A percentile compares a stretch with the other conserved stretches of the same genome.
Evolutionary conservation across 2,329 filamentous ascomycete genomes (phyloP).

Genomic region (Waltergamsia citrina): DNA sequence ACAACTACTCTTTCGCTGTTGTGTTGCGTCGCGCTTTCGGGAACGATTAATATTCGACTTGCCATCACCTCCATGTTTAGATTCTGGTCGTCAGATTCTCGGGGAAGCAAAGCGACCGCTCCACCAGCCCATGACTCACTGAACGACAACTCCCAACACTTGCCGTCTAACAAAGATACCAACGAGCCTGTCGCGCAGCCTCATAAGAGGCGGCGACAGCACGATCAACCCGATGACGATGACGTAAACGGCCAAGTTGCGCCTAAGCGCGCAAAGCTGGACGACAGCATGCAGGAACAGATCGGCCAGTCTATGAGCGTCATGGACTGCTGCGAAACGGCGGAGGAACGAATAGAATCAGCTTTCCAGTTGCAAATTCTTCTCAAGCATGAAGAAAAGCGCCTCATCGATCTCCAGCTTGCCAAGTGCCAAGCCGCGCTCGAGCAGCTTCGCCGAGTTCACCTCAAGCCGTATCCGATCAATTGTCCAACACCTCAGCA

Average conservation of each 20-base stretch:
- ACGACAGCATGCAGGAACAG: constrained; percentile 4
- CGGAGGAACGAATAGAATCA: constrained; percentile 1
- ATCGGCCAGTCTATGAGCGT: constrained; percentile 2
- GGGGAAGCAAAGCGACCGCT: constrained; percentile 36
- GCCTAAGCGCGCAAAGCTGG: constrained; percentile 26
- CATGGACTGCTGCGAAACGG: constrained; percentile 1
- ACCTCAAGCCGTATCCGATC: constrained; percentile 82
- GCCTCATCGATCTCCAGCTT: constrained; percentile 89
- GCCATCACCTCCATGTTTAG: constrained; percentile 46
- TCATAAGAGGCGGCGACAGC: constrained; percentile 29
- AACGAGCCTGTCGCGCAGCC: constrained; percentile 14
- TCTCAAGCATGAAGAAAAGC: constrained; percentile 88
- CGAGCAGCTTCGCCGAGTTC: constrained; percentile 87
- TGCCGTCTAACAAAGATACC: constrained; percentile 5
- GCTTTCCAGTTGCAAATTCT: constrained; percentile 54
- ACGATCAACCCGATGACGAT: constrained; percentile 15
- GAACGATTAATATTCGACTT: neutral
- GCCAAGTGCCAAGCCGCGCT: constrained; percentile 90
- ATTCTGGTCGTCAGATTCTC: constrained; percentile 49
- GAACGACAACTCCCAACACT: constrained; percentile 13
- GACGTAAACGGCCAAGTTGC: constrained; percentile 13
- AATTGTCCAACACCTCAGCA: constrained; percentile 56
- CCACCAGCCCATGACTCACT: constrained; percentile 14
- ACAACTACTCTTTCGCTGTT: neutral
- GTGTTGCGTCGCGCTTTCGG: constrained; percentile 1